Evolutionary conservation across 73 alveolate genomes (phyloP).

Genomic region (Durusdinium trenchii): DNA sequence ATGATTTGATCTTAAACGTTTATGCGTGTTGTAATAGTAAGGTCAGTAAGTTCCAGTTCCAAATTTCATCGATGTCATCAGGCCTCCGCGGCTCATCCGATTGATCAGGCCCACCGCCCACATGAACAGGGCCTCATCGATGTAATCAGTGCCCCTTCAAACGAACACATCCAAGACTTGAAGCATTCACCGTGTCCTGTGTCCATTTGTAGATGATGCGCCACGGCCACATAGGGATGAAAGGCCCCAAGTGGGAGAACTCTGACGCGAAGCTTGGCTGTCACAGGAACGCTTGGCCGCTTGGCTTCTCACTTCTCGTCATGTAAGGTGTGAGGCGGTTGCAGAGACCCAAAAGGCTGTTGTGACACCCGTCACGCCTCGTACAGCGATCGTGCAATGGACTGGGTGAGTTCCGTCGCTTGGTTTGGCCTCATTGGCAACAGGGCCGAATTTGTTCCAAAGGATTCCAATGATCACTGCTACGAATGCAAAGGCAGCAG

Average conservation of each 20-base stretch:
- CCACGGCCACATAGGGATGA: no score
- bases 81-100: slow-evolving; percentile 68
- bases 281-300: background rate
- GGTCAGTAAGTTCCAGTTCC: no score
- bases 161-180: background rate
- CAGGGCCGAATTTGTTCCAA: no score
- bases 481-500: no score
- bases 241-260: background rate
- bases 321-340: background rate
- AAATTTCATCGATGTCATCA: no score
- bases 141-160: background rate
- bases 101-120: slow-evolving; percentile 92
- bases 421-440: slow-evolving; percentile 86
- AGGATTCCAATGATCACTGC: no score
- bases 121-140: slow-evolving; percentile 58
- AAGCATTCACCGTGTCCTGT: background rate
- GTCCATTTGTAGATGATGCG: background rate
- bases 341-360: background rate
- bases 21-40: no score
- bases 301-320: background rate
- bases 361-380: background rate
- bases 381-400: slow-evolving; percentile 69
- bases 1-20: no score
- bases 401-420: slow-evolving; percentile 64
- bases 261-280: background rate